Base-by-base conservation (phyloP, 331 rosid species). In the Phaseolus coccineus region DNA sequence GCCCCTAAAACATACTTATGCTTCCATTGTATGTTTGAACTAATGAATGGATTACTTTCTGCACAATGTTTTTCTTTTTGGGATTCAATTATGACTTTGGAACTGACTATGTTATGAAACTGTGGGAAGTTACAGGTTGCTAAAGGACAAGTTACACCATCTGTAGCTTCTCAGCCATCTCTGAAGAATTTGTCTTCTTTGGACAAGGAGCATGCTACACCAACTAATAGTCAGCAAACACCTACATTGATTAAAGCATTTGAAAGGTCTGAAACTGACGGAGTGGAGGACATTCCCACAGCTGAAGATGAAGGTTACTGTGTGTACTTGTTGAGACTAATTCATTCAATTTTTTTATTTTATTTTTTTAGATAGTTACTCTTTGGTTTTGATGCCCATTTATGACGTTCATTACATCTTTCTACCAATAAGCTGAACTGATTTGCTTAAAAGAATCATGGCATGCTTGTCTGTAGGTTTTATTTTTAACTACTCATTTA, bases 1-100 rank as follows among this genome's bases (percentile, higher is more conserved):
- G 88, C 91, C 92, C 68, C 97, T 87, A 76, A 93, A 88, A 84
- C 96, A 91, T 74, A 93, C 97, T 56, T 93, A 93, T 72, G 97
- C 97, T 58, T 91, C 97, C 51, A 91, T 93, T 22, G 97, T 93
- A 91, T 80, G 88, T 78, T 25, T 0, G 8, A 75, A 44, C 59
- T 76, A 55, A 42, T 30, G 50, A 19, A 50, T 46, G 72, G 16
- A 47, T 40, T 44, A 22, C 59, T 71, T 35, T 39, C 24, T 16
- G 24, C 53, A 47, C 55, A 80, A 73, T 78, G 42, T 37, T 78
- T 42, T 76, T 64, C 44, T 30, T 71, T 33, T 72, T 14, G 69
- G 44, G 71, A 63, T 85, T 53, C 62, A 8, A 39, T 53, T 63
- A 55, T 30, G 47, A 75, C 22, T n/a, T n/a, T 5, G 40, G 78